Percentiles rank a stretch among this genome's conserved stretches.
These are phyloP conservation scores for Venturia aucupariae DNA, from an alignment of 2,329 filamentous ascomycete species.

Conservation along the genomic window DNA sequence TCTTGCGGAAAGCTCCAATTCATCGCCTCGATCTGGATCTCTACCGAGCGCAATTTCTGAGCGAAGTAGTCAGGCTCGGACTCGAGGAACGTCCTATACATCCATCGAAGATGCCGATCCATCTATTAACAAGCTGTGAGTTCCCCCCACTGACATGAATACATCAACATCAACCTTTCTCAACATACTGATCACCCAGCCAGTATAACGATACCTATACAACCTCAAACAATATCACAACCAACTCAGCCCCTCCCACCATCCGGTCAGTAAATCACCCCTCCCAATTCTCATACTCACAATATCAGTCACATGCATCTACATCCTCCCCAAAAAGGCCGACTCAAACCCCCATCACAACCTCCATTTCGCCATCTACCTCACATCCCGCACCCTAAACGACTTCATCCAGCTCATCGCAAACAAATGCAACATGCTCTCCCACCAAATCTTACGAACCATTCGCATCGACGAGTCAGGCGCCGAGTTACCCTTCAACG, in stretches of 20 bases:
- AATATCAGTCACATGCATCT: neutral
- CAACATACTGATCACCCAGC: neutral
- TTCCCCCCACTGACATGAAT: no score
- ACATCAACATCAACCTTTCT: neutral
- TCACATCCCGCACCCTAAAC: neutral
- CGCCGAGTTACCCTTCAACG: neutral
- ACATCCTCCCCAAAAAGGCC: neutral
- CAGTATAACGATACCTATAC: neutral
- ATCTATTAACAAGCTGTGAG: neutral
- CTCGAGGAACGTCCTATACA: neutral
- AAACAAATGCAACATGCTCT: neutral
- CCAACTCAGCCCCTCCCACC: neutral
- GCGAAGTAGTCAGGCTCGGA: neutral
- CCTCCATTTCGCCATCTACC: neutral
- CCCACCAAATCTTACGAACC: neutral
- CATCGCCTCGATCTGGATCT: neutral
- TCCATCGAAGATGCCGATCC: neutral
- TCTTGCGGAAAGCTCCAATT: neutral
- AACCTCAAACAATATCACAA: neutral
- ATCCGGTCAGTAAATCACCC: neutral
- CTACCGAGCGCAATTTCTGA: neutral
- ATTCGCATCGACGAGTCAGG: neutral
- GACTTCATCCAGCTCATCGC: neutral
- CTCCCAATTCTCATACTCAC: neutral
- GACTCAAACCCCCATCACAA: neutral